A percentile compares a stretch with the other conserved stretches of the same genome.
Conservation (phyloP, 2,329 filamentous ascomycete species). For the Nakataea oryzae region DNA sequence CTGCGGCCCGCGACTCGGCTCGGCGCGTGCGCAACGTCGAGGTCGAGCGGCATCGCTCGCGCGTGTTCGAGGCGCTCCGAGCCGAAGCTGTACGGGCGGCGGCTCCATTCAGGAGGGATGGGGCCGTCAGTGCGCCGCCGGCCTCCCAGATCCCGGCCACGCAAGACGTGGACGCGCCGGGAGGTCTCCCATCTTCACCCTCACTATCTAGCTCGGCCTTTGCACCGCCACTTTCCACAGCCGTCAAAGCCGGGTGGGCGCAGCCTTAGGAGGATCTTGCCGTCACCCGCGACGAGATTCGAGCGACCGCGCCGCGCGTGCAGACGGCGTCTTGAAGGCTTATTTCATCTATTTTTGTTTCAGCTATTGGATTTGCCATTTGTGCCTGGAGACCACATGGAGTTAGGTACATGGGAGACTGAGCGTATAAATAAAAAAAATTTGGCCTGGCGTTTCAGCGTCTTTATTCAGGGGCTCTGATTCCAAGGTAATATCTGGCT, state of each 20-base stretch:
- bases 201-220: neutral
- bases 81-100: slow-evolving; percentile 30
- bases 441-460: neutral
- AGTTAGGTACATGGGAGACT: neutral
- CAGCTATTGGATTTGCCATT: neutral
- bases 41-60: slow-evolving; percentile 37
- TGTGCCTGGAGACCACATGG: neutral
- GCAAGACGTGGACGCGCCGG: neutral
- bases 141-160: neutral
- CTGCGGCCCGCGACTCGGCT: slow-evolving; percentile 33
- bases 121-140: neutral
- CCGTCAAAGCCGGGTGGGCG: neutral
- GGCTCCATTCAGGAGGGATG: neutral
- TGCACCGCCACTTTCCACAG: too few species aligned
- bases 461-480: neutral
- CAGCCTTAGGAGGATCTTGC: too few species aligned
- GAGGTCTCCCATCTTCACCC: neutral
- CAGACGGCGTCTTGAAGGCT: neutral
- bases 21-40: slow-evolving; percentile 29
- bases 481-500: neutral
- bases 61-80: slow-evolving; percentile 36
- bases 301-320: too few species aligned
- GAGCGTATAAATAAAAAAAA: neutral
- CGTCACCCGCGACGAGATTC: too few species aligned
- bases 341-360: neutral